Base-by-base conservation (phyloP, 2,329 filamentous ascomycete species). In the Claviceps paspali region DNA sequence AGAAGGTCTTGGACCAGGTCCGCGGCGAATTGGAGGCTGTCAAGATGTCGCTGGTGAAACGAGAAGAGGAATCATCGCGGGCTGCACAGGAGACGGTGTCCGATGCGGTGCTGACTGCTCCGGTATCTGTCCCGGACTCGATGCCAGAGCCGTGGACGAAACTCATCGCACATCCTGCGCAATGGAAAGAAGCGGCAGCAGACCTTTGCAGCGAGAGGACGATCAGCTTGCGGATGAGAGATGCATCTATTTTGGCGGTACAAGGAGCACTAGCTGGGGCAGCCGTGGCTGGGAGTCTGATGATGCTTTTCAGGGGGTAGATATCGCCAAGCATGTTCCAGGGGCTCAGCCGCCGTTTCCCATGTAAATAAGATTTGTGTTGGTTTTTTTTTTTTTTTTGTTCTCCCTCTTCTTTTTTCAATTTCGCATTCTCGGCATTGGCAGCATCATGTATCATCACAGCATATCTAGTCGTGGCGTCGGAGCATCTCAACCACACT, bases 181-280 rank as follows among this genome's bases (percentile, higher is more conserved):
- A 56, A 41, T 75, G 72, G 64, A 66, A 60, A 47, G 59, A 63
- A 6, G 61, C 60, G 3, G 47, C 70, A 5, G 49, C 60, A 29
- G 77, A 84, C 44, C 55, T 84, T 12, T 73, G 69, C 57, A 83
- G 79, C 55, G 75, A 84, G 39, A 65, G 75, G 45, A 61, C 59
- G 42, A 62, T 85, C 49, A 63, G 68, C 34, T 49, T 84, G 43
- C 70, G 71, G 30, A 82, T 82, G 64, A 69, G 73, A 36, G 81
- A 87, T 48, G 60, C 80, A 23, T 83, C 81, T 2, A 57, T 79
- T n/a, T 61, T 82, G 45, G 77, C 72, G 34, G 58, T 84, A 26
- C 73, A 86, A 56, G 72, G 79, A 38, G 75, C 71, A 6, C 65
- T 73, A 21, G 68, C 73, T 0, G 81, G 82, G n/a, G 79, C 76